A percentile compares a stretch with the other conserved stretches of the same genome.
These are phyloP conservation scores for Tremellales sp. DNA, from an alignment of 1,284 basidiomycete species.

Conservation along the genomic window DNA sequence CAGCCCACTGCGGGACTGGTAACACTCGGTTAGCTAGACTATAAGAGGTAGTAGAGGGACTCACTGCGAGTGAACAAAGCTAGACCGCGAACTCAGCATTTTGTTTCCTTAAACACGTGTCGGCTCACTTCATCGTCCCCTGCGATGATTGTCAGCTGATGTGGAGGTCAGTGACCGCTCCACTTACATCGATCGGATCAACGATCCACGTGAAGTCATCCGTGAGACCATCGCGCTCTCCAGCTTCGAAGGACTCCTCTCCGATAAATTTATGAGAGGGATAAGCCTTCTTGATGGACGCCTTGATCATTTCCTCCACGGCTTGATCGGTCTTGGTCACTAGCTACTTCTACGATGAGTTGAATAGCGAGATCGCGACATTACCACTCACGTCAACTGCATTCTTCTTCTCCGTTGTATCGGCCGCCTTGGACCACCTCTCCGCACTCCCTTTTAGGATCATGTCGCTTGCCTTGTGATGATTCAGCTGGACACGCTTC, in stretches of 20 bases:
- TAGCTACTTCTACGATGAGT: conserved; percentile 47
- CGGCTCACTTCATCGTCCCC: conserved; percentile 44
- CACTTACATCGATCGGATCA: conserved; percentile 46
- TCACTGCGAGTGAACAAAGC: conserved; percentile 45
- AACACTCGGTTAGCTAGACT: conserved; percentile 7
- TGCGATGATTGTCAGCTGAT: conserved; percentile 7
- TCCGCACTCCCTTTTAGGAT: conserved; percentile 27
- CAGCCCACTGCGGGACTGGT: conserved; percentile 40
- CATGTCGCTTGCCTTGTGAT: conserved; percentile 12
- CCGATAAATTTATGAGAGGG: conserved; percentile 85
- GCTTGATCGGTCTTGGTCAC: conserved; percentile 93
- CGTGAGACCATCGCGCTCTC: conserved; percentile 58
- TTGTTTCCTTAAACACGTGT: background rate
- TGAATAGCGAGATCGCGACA: background rate
- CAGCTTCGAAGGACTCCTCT: conserved; percentile 74
- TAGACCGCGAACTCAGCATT: conserved; percentile 6
- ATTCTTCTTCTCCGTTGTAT: conserved; percentile 35
- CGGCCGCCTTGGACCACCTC: conserved; percentile 20
- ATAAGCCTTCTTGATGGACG: conserved; percentile 63
- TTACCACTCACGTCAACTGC: conserved; percentile 54
- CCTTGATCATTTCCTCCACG: conserved; percentile 80
- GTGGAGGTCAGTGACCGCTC: background rate
- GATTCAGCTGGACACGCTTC: background rate
- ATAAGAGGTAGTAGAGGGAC: conserved; percentile 4
- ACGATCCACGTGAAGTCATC: conserved; percentile 56